Conservation (phyloP, 2,329 filamentous ascomycete species). For the Neofusicoccum ribis region DNA sequence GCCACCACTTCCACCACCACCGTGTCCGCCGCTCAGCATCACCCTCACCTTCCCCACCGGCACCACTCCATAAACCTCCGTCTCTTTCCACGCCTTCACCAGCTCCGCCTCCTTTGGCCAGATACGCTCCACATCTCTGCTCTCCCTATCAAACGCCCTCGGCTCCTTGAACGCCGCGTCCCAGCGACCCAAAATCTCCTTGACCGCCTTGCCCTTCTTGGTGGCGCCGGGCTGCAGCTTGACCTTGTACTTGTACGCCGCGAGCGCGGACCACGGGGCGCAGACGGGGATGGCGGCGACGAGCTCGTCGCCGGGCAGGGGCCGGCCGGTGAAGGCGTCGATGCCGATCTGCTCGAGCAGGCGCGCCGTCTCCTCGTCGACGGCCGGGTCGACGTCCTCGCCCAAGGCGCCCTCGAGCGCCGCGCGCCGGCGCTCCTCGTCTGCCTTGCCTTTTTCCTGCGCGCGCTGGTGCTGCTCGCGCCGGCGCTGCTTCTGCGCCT, state of each 20-base stretch:
- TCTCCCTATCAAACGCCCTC: slow-evolving; percentile 46
- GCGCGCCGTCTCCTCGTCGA: slow-evolving; percentile 60
- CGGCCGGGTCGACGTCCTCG: slow-evolving; percentile 43
- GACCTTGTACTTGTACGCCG: slow-evolving; percentile 85
- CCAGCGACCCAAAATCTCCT: slow-evolving; percentile 86
- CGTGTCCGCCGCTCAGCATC: slow-evolving; percentile 58
- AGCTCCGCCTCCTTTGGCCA: slow-evolving; percentile 87
- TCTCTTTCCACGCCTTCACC: slow-evolving; percentile 75
- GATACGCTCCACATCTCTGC: slow-evolving; percentile 66
- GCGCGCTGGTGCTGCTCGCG: slow-evolving; percentile 77
- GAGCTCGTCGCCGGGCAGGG: slow-evolving; percentile 79
- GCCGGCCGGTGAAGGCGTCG: slow-evolving; percentile 74
- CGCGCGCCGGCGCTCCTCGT: slow-evolving; percentile 66
- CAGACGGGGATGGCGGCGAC: slow-evolving; percentile 64
- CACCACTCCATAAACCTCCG: slow-evolving; percentile 78
- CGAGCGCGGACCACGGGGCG: slow-evolving; percentile 63
- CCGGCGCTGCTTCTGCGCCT: slow-evolving; percentile 71
- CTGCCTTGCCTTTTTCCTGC: slow-evolving; percentile 72
- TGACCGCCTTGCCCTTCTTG: slow-evolving; percentile 94
- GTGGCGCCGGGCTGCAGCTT: slow-evolving; percentile 87
- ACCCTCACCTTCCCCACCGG: slow-evolving; percentile 79
- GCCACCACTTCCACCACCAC: slow-evolving; percentile 31
- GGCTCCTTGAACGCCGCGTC: slow-evolving; percentile 60
- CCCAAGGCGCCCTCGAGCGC: slow-evolving; percentile 30
- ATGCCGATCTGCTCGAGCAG: slow-evolving; percentile 55